Evolutionary conservation across 2,329 filamentous ascomycete species (phyloP), one percentile per base, ranked within the genome.

Genomic region (Paracoccidioides brasiliensis): DNA sequence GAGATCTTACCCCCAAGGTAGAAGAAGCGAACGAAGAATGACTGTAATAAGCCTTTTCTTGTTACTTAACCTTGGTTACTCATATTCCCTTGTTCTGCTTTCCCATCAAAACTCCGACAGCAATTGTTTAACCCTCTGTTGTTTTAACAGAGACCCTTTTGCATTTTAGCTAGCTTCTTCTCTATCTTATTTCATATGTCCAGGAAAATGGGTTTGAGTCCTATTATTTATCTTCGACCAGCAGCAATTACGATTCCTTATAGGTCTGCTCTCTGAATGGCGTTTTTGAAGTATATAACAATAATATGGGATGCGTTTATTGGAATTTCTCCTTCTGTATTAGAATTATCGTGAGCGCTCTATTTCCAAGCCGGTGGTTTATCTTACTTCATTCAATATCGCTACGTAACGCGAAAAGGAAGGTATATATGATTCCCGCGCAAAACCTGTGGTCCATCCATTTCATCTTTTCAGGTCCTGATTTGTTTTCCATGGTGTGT

Each of bases 1-100:
- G 74, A 56, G 64, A 71, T 56, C 63, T 75, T 32, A 63, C 70
- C 3, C 69, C 75, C 5, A 68, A 69, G 53, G 74, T 77, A 15
- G 75, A 78, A 61, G 75, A 77, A 57, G 72, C 64, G 2, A 62
- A 66, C 22, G 70, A 72, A 15, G 70, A 73, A 60, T 72, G 66
- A 52, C 42, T 32, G 14, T 42, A 42, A 35, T 41, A 41, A 41
- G 7, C 8, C n/a, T 52, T 2, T 40, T 41, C 1, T 30, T 52
- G 28, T 52, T 58, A 5, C 43, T 9, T 22, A 28, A 10, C 43
- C 7, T 28, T 4, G 12, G 12, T 42, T 42, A 14, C 15, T 42
- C 40, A 3, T 28, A 5, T n/a, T 46, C 5, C 22, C 22, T 22
- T 22, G 2, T 22, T 22, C 22, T 22, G 22, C 22, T 22, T 22